Evolutionary conservation across 306 rosid species (phyloP).

Genomic region (Mimosa bimucronata): DNA sequence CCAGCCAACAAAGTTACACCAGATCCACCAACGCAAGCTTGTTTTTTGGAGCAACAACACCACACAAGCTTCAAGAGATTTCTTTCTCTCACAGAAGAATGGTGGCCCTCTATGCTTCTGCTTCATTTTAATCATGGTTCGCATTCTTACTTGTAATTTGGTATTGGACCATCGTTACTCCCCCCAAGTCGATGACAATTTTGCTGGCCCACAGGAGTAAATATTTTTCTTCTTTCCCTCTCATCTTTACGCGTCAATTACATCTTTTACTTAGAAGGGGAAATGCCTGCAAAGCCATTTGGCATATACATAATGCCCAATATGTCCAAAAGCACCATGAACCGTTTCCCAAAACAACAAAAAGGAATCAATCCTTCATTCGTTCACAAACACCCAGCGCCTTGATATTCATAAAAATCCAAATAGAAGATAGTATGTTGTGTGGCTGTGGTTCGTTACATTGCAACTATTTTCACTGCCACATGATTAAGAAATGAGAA

Average conservation of each 20-base stretch:
- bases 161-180: not conserved
- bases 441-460: not conserved
- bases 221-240: not conserved
- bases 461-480: not conserved
- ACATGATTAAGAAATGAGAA: not conserved
- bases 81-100: not conserved
- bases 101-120: not conserved
- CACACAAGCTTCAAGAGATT: conserved; percentile 24
- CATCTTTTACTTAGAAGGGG: too few relatives aligned
- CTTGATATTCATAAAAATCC: not conserved
- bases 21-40: conserved; percentile 43
- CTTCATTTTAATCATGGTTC: conserved; percentile 6
- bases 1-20: conserved; percentile 48
- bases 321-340: too few relatives aligned
- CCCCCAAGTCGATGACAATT: not conserved
- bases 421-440: not conserved
- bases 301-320: too few relatives aligned
- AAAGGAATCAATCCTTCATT: too few relatives aligned
- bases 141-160: not conserved
- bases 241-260: not conserved
- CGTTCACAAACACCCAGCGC: not conserved
- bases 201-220: not conserved
- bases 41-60: too few relatives aligned
- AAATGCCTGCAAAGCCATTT: too few relatives aligned
- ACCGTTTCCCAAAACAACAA: too few relatives aligned